Evolutionary conservation across 176 grass and related monocot genomes (phyloP), one percentile per base, ranked within the genome.

Genomic region (Neostapfia colusana): DNA sequence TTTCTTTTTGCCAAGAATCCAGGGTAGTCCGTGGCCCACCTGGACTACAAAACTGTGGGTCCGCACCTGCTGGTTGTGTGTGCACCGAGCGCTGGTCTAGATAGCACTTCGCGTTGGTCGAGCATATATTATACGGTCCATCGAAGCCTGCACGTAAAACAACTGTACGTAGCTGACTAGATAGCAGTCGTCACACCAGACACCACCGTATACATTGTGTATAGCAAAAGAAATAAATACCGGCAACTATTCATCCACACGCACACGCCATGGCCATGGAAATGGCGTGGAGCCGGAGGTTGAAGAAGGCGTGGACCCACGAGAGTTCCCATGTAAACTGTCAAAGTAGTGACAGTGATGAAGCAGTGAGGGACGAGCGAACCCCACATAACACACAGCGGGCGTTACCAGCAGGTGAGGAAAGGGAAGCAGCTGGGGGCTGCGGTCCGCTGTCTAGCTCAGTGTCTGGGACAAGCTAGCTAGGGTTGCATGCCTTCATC

Each of bases 381-480:
- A 28, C 56, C 56, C 10, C 56, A 60, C 56, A 60, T 28, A 24
- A 23, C 53, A 59, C 56, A 40, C 15, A 40, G 63, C 8, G 63
- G 63, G 18, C 50, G 50, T n/a, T 53, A 42, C 66, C 23, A 46
- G 65, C 65, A 69, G 59, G 26, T 42, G 74, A 24, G 40, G 46
- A 42, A 53, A 44, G 65, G 42, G 55, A 60, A 38, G 54, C 55
- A 42, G 54, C 53, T 49, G 63, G 43, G 1, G 43, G 20, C 20
- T 17, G 42, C 65, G 50, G 54, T 31, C 31, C 49, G 65, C 48
- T 51, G 38, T 7, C 15, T 51, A 15, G 69, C 73, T 51, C 71
- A 50, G 65, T 65, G 66, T 72, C 82, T 56, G 34, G 75, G 50
- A 63, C 56, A 38, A 72, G 55, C 51, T 23, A 9, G 68, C 73